Evolutionary conservation across 495 filamentous ascomycete genomes (phyloP).

Genomic region (Extremus antarcticus): DNA sequence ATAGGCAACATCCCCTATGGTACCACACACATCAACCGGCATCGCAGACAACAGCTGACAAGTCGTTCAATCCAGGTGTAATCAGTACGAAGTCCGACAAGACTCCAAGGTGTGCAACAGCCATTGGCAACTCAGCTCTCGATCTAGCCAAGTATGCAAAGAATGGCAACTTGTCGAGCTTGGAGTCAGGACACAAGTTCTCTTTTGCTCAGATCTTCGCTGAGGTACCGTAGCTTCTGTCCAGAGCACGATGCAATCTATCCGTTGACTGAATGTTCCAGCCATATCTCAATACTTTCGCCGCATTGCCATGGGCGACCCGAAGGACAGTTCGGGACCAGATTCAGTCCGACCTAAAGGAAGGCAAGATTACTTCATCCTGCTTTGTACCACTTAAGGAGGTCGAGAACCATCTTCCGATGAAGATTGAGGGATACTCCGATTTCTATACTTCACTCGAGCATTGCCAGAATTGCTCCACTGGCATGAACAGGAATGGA

Average conservation of each 20-base stretch:
- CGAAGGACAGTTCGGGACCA: conserved; percentile 14
- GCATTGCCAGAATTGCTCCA: conserved; percentile 23
- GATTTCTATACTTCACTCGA: conserved; percentile 32
- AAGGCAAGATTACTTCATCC: conserved; percentile 4
- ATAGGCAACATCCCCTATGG: conserved; percentile 15
- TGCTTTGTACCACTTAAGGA: conserved; percentile 17
- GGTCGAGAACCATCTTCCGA: conserved; percentile 21
- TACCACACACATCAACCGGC: neutral
- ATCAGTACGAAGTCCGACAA: conserved; percentile 11
- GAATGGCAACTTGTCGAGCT: conserved; percentile 8
- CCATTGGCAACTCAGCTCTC: conserved; percentile 21
- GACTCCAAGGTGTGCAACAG: conserved; percentile 18
- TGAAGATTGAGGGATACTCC: conserved; percentile 21
- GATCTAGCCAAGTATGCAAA: conserved; percentile 17
- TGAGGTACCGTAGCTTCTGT: too few relatives aligned
- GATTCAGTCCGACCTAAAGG: conserved; percentile 13
- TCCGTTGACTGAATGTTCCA: neutral
- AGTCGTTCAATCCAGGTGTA: conserved; percentile 9
- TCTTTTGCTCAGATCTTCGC: conserved; percentile 13
- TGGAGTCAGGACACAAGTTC: conserved; percentile 15
- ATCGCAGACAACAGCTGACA: too few relatives aligned
- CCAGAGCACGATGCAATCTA: neutral
- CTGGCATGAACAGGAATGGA: conserved; percentile 12
- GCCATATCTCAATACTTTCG: conserved; percentile 24
- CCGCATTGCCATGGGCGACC: conserved; percentile 14